Evolutionary conservation across 371 early-diverging fungal species (phyloP).

Genomic region (Coemansia sp.): DNA sequence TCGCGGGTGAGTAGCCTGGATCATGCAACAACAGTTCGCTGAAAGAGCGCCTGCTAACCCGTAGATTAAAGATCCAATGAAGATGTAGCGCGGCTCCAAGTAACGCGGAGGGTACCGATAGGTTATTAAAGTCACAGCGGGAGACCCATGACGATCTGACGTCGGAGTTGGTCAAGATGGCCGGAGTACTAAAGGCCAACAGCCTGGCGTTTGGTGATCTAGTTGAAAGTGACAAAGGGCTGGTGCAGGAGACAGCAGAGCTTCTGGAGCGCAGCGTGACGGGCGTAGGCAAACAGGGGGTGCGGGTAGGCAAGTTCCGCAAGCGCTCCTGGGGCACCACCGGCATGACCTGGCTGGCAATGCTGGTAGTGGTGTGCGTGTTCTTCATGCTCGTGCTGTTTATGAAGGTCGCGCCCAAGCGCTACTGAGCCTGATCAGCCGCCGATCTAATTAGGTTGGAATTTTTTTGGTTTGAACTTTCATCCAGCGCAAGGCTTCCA

Average conservation of each 20-base stretch:
- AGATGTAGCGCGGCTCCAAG: constrained; percentile 31
- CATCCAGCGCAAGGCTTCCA: too few species aligned
- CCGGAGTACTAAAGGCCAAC: constrained; percentile 64
- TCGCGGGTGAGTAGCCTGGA: not conserved
- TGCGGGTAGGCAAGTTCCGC: constrained; percentile 59
- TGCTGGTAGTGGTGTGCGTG: constrained; percentile 64
- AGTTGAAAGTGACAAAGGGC: constrained; percentile 61
- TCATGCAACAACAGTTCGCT: not conserved
- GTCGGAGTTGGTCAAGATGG: constrained; percentile 64
- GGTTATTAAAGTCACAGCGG: constrained; percentile 65
- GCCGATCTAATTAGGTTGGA: too few species aligned
- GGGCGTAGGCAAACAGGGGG: constrained; percentile 56
- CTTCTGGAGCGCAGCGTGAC: constrained; percentile 57
- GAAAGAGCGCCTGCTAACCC: not conserved
- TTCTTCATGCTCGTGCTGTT: constrained; percentile 69
- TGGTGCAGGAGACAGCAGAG: constrained; percentile 57
- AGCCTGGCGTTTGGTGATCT: constrained; percentile 62
- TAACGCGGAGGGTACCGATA: constrained; percentile 53
- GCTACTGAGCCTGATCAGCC: constrained; percentile 26
- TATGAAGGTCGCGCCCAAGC: constrained; percentile 67
- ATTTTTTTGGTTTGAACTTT: not conserved
- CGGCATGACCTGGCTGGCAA: constrained; percentile 63
- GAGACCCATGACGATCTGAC: constrained; percentile 68
- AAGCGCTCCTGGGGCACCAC: constrained; percentile 68
- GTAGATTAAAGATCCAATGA: not conserved